Percentiles rank a stretch among this genome's conserved stretches.
Evolutionary conservation across 1,139 yeast genomes (phyloP).

Genomic region (Yamadazyma spencermartinsiae): DNA sequence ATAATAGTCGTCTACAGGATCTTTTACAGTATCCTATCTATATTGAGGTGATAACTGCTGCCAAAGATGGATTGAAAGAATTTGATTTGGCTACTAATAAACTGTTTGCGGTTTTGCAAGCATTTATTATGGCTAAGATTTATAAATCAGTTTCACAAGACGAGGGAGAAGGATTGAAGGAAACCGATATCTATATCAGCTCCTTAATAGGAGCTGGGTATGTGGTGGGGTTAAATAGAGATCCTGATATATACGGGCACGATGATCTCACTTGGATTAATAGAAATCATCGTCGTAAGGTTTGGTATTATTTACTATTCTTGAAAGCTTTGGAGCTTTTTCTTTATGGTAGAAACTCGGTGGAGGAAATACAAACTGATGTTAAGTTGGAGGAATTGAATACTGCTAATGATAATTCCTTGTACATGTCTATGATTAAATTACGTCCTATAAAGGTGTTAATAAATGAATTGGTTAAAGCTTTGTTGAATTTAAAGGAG

Average conservation of each 20-base stretch:
- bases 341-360: slow-evolving; percentile 11
- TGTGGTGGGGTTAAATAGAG: slow-evolving; percentile 54
- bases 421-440: slow-evolving; percentile 2
- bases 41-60: slow-evolving; percentile 29
- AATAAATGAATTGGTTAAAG: slow-evolving; percentile 6
- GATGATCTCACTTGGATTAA: slow-evolving; percentile 26
- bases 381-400: slow-evolving; percentile 13
- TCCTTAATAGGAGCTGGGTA: slow-evolving; percentile 46
- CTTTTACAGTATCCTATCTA: slow-evolving; percentile 26
- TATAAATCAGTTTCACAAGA: slow-evolving; percentile 33
- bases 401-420: slow-evolving; percentile 7
- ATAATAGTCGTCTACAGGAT: not conserved
- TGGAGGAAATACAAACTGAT: slow-evolving; percentile 8
- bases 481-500: slow-evolving; percentile 12
- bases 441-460: slow-evolving; percentile 1
- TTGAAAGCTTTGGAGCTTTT: slow-evolving; percentile 14
- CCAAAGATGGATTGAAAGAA: slow-evolving; percentile 36
- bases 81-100: slow-evolving; percentile 40
- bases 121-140: slow-evolving; percentile 32
- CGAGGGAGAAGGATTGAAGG: slow-evolving; percentile 35
- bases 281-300: slow-evolving; percentile 47
- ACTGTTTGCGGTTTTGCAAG: slow-evolving; percentile 49
- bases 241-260: slow-evolving; percentile 37
- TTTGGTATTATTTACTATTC: slow-evolving; percentile 30
- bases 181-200: slow-evolving; percentile 11